phyloP scores from a whole-genome alignment of 2,329 filamentous ascomycete genomes.

The Fusarium sarcochroum region DNA sequence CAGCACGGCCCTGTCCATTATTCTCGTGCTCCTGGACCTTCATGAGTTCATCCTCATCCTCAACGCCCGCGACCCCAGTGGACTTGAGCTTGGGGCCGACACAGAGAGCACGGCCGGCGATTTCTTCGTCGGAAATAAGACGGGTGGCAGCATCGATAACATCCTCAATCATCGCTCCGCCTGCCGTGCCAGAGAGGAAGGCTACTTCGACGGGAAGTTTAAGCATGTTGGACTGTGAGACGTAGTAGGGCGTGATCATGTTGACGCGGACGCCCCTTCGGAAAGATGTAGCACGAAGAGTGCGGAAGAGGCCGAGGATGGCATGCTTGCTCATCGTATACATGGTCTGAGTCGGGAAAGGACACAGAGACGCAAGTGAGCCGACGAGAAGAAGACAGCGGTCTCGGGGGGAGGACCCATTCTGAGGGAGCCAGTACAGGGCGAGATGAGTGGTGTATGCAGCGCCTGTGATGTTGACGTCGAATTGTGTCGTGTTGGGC shows the following conservation, averaged over 20 bases:
- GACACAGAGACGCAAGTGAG: conserved; percentile 69
- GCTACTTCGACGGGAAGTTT: conserved; percentile 61
- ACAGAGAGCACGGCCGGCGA: conserved; percentile 70
- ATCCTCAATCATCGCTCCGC: conserved; percentile 67
- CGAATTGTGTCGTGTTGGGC: conserved; percentile 67
- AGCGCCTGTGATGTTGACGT: conserved; percentile 75
- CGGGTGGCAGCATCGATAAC: conserved; percentile 75
- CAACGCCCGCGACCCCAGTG: conserved; percentile 45
- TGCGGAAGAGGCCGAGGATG: conserved; percentile 74
- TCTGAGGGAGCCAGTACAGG: conserved; percentile 59
- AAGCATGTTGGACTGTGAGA: conserved; percentile 70
- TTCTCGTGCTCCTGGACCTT: conserved; percentile 53
- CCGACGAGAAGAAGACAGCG: conserved; percentile 74
- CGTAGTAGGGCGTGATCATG: conserved; percentile 76
- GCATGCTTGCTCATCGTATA: conserved; percentile 77
- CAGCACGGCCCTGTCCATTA: conserved; percentile 58
- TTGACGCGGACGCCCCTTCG: conserved; percentile 71
- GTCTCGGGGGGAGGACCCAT: conserved; percentile 56
- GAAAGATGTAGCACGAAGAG: conserved; percentile 64
- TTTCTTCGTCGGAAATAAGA: conserved; percentile 69
- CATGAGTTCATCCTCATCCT: conserved; percentile 51
- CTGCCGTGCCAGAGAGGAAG: conserved; percentile 67
- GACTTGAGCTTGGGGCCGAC: conserved; percentile 67
- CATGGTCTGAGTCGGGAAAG: conserved; percentile 61
- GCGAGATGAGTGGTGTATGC: conserved; percentile 76